Base-by-base conservation (phyloP, 2,329 filamentous ascomycete species). In the Pyrenochaeta sp. region DNA sequence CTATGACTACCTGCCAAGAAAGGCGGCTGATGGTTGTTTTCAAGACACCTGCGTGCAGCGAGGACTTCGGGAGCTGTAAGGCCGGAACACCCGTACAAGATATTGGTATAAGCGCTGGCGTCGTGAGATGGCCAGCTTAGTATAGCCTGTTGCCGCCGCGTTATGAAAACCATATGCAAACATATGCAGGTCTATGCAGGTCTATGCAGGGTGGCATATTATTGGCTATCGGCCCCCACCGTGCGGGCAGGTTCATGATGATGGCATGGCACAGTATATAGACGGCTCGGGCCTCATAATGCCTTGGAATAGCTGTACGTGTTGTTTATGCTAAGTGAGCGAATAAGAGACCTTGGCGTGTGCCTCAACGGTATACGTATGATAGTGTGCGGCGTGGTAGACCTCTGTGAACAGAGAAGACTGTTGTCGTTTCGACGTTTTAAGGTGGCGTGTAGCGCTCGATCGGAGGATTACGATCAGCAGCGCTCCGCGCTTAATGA, bases 101-200 rank as follows among this genome's bases (percentile, higher is more conserved):
- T 40, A 47, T 50, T 47, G 42, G 56, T 60, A 54, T 71, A 69
- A 60, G 62, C 68, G 68, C 68, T 66, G 66, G 47, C 56, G 54
- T 61, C 60, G 61, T 54, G 53, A 45, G 53, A 51, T 63, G 54
- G 45, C 45, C 46, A 54, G 41, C 49, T 49, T 63, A 68, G 61
- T 54, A 51, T 53, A 54, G 37, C 30, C 35, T 49, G 45, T 67
- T 65, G 56, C 60, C 68, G 65, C 66, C 57, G 60, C 55, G 41
- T 49, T 44, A 61, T 63, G 56, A 60, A 62, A 44, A 54, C 35
- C 44, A 42, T 56, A 67, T 67, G 61, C 62, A 27, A 27, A 27
- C 23, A 27, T 27, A 4, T 27, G 23, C 23, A 27, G 23, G 23
- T 27, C 23, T 27, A 27, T 27, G 23, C 23, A 62, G 50, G 43